Base-by-base conservation (phyloP, 768 basidiomycete genomes). In the Tubosaeta sp. region DNA sequence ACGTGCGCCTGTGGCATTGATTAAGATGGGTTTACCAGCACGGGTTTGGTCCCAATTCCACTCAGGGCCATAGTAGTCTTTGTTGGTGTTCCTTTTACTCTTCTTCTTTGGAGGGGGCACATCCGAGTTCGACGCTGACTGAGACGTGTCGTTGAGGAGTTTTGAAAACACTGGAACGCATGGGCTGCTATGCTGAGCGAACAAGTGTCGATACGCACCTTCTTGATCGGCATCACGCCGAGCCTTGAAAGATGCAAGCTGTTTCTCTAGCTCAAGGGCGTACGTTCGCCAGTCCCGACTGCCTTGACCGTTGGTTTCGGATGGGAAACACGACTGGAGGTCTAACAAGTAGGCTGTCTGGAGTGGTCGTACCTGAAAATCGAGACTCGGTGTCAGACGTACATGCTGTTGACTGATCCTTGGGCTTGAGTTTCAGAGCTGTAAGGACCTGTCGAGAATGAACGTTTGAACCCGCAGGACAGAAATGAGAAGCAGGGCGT, bases 231-330 rank as follows among this genome's bases (percentile, higher is more conserved):
- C 57, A 47, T 69, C 57, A 24, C 51, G 57, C 29, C 53, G 52
- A 14, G 55, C 39, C 39, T 65, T 56, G 35, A 68, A 54, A 1
- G 27, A 29, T 25, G 54, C 30, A 14, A 68, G 57, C 13, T 59
- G 56, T 44, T 50, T 51, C 49, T 68, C 67, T n/a, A 67, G 65
- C n/a, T 53, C 53, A 34, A 68, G 59, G n/a, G 65, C 63, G 32
- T 65, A 65, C 5, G 51, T 46, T 42, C 59, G 58, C 67, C 67
- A 68, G 9, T 52, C 49, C 36, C 31, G 56, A 27, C 8, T 4
- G 3, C 18, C 24, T 3, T 31, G 24, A 14, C 44, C 31, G 34
- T 48, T 19, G 48, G 46, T 46, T 7, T 48, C n/a, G 30, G 50
- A n/a, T 1, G 65, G 61, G 35, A 68, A 67, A 6, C n/a, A 49